phyloP scores from a whole-genome alignment of 176 grass and related monocot genomes.

The Avena eriantha region DNA sequence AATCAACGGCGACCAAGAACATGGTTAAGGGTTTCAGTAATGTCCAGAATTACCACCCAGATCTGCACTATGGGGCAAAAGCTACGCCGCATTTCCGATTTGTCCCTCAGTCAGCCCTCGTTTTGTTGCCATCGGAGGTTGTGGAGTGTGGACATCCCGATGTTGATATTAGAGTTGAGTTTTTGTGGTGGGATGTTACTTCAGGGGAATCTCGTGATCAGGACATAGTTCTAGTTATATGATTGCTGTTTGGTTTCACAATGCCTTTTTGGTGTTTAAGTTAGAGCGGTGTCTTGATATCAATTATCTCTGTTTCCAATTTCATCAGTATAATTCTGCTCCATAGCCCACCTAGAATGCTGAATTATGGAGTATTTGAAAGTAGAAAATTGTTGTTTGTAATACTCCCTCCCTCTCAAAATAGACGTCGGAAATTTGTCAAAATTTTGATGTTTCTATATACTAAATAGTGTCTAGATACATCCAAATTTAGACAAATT shows the following conservation, averaged over 20 bases:
- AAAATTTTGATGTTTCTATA: no score
- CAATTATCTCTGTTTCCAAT: neutral
- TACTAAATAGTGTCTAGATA: no score
- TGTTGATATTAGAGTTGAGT: slow-evolving; percentile 3
- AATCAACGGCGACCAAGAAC: neutral
- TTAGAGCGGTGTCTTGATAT: neutral
- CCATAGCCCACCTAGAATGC: neutral
- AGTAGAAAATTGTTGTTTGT: neutral
- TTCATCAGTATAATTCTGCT: slow-evolving; percentile 4
- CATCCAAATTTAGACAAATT: no score
- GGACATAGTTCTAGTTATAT: neutral
- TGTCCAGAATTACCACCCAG: neutral
- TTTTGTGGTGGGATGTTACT: slow-evolving; percentile 4
- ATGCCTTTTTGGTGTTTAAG: neutral
- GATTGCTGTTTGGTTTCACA: neutral
- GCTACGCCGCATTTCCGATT: neutral
- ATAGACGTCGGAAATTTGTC: no score
- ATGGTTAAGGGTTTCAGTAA: neutral
- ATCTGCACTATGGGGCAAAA: neutral
- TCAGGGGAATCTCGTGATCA: neutral
- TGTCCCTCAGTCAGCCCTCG: neutral
- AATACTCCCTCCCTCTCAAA: neutral
- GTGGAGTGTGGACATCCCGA: no score
- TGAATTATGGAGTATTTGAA: neutral
- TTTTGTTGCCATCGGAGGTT: neutral